Conservation (phyloP, 345 rosid species). For the Citrus sinensis region DVS_A1.0 CM039163.1:19566501-19567000, state of each 20-base stretch:
- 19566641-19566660: neutral
- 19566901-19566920: slow-evolving; percentile 7
- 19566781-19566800: neutral
- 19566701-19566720: neutral
- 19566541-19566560: too few relatives aligned
- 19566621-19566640: neutral
- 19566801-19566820: neutral
- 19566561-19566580: too few relatives aligned
- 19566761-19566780: neutral
- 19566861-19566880: slow-evolving; percentile 18
- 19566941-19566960: slow-evolving; percentile 8
- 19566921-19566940: slow-evolving; percentile 13
- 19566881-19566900: slow-evolving; percentile 13
- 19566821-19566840: slow-evolving; percentile 7
- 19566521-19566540: too few relatives aligned
- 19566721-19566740: neutral
- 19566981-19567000: neutral
- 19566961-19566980: neutral
- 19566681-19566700: too few relatives aligned
- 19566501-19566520: too few relatives aligned
- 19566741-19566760: neutral
- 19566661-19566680: neutral
- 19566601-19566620: too few relatives aligned
- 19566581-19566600: too few relatives aligned
- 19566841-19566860: neutral